Base-by-base conservation (phyloP, 257 asterid genomes). In the Solanum infundibuliforme region DNA sequence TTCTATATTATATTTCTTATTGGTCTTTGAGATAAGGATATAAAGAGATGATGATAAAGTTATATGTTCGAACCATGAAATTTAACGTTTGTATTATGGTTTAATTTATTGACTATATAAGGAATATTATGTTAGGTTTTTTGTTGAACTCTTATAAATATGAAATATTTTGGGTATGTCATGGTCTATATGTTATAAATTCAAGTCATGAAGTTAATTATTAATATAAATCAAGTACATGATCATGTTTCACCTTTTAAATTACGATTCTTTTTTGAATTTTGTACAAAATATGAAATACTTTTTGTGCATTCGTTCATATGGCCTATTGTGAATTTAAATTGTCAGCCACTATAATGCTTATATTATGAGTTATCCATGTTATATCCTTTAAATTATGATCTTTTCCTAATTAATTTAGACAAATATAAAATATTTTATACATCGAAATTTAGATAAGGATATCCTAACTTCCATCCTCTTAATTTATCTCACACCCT, bases 191-290 rank as follows among this genome's bases (percentile, higher is more conserved):
- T 10, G 1, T 27, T 25, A 9, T 27, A 25, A 11, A 66, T 66
- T 66, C 4, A 25, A 66, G 3, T 66, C 9, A 5, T 7, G 9
- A 10, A 35, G 23, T 20, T 12, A 32, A 4, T 5, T 9, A 73
- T 73, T 34, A 20, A 34, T 34, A 73, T 73, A 3, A 8, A 8
- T 31, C 3, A 16, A 18, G 3, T 14, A 48, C 3, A 48, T 1
- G 1, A 14, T 48, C 3, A 14, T 48, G 0, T 14, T 55, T 18
- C 0, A 6, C 4, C 2, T 69, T 69, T 69, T 3, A 31, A 32
- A 0, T 72, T 66, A 66, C 0, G 35, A 25, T 5, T 0, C 0
- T 25, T 27, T 25, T 66, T 13, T 12, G 0, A 66, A 1, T 66
- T 5, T 3, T 25, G 16, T 3, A 27, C 31, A 12, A 66, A 66